Percentiles rank a stretch among this genome's conserved stretches.
Evolutionary conservation across 495 filamentous ascomycete species (phyloP).

Genomic region (Rostrohypoxylon terebratum): DNA sequence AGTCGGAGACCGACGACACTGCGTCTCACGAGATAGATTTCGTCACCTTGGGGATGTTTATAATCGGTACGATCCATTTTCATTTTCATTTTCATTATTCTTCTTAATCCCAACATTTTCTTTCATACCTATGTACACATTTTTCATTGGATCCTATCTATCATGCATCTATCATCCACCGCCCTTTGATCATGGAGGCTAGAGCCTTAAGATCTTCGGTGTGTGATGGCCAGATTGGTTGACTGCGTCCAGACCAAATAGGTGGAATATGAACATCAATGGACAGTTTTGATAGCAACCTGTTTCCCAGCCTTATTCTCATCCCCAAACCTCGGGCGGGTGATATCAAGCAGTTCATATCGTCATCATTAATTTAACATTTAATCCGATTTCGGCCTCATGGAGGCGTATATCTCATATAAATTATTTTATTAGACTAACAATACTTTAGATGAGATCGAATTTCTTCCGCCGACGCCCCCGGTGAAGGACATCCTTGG

Average conservation of each 20-base stretch:
- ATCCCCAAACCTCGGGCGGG: not conserved
- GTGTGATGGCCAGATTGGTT: slow-evolving; percentile 17
- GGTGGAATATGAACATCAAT: slow-evolving; percentile 17
- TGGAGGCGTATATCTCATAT: not conserved
- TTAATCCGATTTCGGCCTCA: not conserved
- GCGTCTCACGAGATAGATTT: slow-evolving; percentile 72
- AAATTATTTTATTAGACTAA: slow-evolving; percentile 17
- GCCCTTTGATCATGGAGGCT: slow-evolving; percentile 6
- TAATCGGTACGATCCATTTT: slow-evolving; percentile 80
- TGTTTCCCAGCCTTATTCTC: not conserved
- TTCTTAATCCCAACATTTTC: not conserved
- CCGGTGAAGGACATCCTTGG: slow-evolving; percentile 79
- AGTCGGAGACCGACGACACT: slow-evolving; percentile 25
- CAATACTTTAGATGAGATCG: slow-evolving; percentile 82
- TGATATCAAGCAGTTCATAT: not conserved
- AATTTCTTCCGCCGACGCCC: slow-evolving; percentile 72
- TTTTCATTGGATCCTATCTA: slow-evolving; percentile 16
- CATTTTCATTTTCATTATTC: slow-evolving; percentile 29
- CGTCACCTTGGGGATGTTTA: slow-evolving; percentile 94
- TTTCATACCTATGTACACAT: not conserved
- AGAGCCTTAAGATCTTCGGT: not conserved
- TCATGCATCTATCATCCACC: slow-evolving; percentile 7
- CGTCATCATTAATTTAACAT: not conserved
- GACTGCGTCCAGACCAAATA: slow-evolving; percentile 22
- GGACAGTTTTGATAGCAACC: slow-evolving; percentile 10